phyloP scores from a whole-genome alignment of 2,329 filamentous ascomycete species.

The Colletotrichum lupini region DNA sequence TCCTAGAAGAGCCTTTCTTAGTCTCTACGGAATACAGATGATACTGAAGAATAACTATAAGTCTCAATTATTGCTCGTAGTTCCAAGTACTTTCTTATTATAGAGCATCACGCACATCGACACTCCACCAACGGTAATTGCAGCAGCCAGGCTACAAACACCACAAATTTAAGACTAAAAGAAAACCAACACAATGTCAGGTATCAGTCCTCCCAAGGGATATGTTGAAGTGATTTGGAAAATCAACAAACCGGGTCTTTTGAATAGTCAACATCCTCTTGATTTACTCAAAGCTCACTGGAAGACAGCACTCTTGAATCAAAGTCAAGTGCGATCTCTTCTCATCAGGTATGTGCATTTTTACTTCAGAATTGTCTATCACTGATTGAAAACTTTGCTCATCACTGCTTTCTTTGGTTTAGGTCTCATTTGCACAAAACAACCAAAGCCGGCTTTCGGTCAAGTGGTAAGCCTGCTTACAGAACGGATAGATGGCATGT shows the following conservation, averaged over 20 bases:
- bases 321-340: neutral
- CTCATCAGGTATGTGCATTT: neutral
- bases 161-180: too few species aligned
- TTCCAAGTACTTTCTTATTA: too few species aligned
- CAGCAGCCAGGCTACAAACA: too few species aligned
- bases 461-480: neutral
- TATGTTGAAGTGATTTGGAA: neutral
- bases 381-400: neutral
- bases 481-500: neutral
- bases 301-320: neutral
- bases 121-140: too few species aligned
- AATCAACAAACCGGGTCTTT: neutral
- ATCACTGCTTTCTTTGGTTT: neutral
- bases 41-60: too few species aligned
- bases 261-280: neutral
- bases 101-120: too few species aligned
- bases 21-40: too few species aligned
- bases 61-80: too few species aligned
- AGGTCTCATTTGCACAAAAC: neutral
- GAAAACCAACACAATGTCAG: neutral
- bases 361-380: too few species aligned
- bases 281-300: neutral
- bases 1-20: too few species aligned
- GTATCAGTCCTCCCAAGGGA: neutral
- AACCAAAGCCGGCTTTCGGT: neutral